Evolutionary conservation across 2,329 filamentous ascomycete species (phyloP), one percentile per base, ranked within the genome.

Genomic region (Ophidiomyces ophidiicola): DNA sequence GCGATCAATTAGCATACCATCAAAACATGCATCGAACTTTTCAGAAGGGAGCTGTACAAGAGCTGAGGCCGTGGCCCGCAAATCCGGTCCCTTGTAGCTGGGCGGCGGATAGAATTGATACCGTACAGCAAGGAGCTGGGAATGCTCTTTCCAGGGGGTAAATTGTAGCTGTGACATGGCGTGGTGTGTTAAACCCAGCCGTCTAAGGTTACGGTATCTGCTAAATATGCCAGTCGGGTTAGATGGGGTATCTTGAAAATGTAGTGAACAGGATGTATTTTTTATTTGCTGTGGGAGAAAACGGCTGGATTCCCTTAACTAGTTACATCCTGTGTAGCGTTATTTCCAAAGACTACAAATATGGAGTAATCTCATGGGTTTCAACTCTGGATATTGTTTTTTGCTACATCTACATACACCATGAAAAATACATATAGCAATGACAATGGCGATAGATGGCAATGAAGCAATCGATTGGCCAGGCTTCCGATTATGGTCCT

Each of bases 131-230:
- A 62, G 46, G 33, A 64, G 50, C 39, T 63, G 53, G 2, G 55
- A 53, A 24, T 53, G 49, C 10, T 54, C 50, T 44, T 62, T 63
- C 61, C 61, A 64, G 20, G 61, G 57, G 4, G 61, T 63, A 41
- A 64, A 62, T 19, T 56, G 49, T 24, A 63, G 49, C 42, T 58
- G 62, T 8, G 61, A 54, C 61, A 64, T 64, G 44, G 17, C 37
- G 42, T 17, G 32, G 32, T 11, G 12, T 6, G 11, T 7, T 36
- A 17, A 35, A 35, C 7, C n/a, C 24, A 26, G 24, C 24, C n/a
- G 24, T 6, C 7, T n/a, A 26, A 26, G 7, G 24, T 26, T 26
- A 7, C 24, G 7, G 24, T 6, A n/a, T 26, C 7, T 26, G 24
- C 24, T 7, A 26, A 26, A 26, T 26, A 26, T 7, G 24, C 24